A percentile compares a stretch with the other conserved stretches of the same genome.
Evolutionary conservation across 73 alveolate species (phyloP).

Genomic region (Tetrahymena borealis): DNA sequence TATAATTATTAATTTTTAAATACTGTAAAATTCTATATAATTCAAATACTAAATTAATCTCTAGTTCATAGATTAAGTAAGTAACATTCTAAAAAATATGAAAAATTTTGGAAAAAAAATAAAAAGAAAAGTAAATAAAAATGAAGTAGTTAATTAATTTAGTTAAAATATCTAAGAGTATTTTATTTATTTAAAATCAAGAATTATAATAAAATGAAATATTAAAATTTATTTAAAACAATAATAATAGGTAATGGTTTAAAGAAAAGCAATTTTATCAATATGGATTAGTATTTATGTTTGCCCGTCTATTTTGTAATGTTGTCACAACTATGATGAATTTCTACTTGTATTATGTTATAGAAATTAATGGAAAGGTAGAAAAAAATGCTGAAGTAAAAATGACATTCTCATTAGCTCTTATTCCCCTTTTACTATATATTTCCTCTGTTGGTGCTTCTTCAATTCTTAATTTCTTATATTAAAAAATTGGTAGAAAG

Average conservation of each 20-base stretch:
- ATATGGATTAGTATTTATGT: conserved; percentile 63
- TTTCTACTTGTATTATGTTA: conserved; percentile 46
- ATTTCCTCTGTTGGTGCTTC: conserved; percentile 54
- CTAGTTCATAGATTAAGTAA: too few species aligned
- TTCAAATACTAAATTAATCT: not conserved
- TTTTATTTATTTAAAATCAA: not conserved
- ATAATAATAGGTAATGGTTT: conserved; percentile 51
- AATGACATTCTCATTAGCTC: conserved; percentile 63
- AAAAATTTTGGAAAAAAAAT: not conserved
- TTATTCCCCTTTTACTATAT: conserved; percentile 62
- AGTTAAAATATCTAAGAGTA: too few species aligned
- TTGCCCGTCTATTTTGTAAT: conserved; percentile 67
- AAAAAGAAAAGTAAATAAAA: not conserved
- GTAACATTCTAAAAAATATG: too few species aligned
- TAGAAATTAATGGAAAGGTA: conserved; percentile 43
- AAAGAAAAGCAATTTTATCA: conserved; percentile 48
- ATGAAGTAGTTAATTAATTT: not conserved
- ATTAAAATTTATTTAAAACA: not conserved
- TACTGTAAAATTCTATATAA: not conserved
- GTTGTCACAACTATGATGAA: conserved; percentile 69
- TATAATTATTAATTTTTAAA: not conserved
- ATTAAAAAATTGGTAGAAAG: conserved; percentile 47
- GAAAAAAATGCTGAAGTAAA: conserved; percentile 42
- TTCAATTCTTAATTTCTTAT: conserved; percentile 43
- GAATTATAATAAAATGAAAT: not conserved